phyloP scores from a whole-genome alignment of 108 stramenopile species.

The Nitzschia palea region DNA sequence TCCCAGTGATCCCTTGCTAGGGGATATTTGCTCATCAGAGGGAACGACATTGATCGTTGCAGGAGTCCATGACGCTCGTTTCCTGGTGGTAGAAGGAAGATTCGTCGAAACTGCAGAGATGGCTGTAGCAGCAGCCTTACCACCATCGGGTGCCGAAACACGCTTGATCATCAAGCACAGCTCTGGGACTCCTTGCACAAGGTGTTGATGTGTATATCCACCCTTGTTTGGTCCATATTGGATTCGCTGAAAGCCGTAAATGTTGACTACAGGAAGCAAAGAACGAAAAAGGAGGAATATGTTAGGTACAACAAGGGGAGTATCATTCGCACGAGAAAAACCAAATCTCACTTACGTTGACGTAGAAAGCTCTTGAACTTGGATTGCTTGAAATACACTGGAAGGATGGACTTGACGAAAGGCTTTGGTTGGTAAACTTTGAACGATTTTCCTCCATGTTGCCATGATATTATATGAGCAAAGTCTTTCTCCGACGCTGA shows the following conservation, averaged over 20 bases:
- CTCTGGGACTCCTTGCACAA: conserved; percentile 17
- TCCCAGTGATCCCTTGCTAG: not conserved
- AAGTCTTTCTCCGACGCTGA: conserved; percentile 38
- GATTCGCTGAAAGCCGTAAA: conserved; percentile 80
- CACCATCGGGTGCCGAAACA: conserved; percentile 12
- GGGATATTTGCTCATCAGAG: no score
- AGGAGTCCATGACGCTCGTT: not conserved
- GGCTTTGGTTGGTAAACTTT: conserved; percentile 44
- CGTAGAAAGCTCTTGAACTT: conserved; percentile 60
- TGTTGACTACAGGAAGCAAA: conserved; percentile 34
- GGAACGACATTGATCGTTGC: not conserved
- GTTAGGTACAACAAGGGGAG: not conserved
- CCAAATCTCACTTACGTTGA: conserved; percentile 37
- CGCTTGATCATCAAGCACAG: conserved; percentile 10
- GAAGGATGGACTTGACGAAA: conserved; percentile 50
- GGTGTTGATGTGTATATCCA: conserved; percentile 31
- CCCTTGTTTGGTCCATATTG: conserved; percentile 39
- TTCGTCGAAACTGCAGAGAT: not conserved
- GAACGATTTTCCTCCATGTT: conserved; percentile 63
- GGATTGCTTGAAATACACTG: conserved; percentile 49
- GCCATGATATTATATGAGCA: conserved; percentile 56
- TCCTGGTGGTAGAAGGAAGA: not conserved
- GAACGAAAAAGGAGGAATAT: not conserved
- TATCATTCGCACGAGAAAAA: no score
- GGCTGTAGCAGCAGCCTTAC: conserved; percentile 27